These are phyloP conservation scores for Geranium brycei DNA, from an alignment of 345 rosid genomes.

Conservation along the genomic window DNA sequence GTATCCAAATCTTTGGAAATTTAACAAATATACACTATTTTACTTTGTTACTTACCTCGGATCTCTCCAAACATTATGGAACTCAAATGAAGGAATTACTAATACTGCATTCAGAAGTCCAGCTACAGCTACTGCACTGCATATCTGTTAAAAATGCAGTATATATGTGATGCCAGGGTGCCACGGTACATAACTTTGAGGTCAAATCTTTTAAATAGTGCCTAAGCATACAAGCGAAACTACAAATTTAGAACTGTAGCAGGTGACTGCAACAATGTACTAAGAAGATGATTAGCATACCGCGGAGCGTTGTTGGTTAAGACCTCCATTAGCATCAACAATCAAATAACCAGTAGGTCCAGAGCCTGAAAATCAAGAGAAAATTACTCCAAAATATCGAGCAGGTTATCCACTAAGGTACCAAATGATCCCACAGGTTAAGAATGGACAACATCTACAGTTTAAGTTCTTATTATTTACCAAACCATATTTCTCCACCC, in stretches of 20 bases:
- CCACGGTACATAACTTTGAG: no score
- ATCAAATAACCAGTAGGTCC: conserved; percentile 57
- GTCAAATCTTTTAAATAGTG: no score
- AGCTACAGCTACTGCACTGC: conserved; percentile 95
- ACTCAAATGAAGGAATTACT: conserved; percentile 70
- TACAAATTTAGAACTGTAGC: not conserved
- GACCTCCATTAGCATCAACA: conserved; percentile 90
- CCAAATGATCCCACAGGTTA: no score
- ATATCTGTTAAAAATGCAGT: conserved; percentile 41
- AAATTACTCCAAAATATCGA: not conserved
- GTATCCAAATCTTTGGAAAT: conserved; percentile 5
- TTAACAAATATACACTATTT: no score
- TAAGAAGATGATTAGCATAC: conserved; percentile 23
- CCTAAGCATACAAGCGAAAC: not conserved
- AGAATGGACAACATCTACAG: no score
- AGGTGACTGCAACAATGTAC: not conserved
- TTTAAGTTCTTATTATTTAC: no score
- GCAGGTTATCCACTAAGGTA: no score
- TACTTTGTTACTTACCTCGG: conserved; percentile 31
- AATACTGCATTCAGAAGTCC: conserved; percentile 73
- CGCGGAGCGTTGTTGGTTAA: conserved; percentile 93
- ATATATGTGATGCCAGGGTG: not conserved
- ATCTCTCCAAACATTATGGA: conserved; percentile 78
- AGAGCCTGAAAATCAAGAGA: conserved; percentile 27
- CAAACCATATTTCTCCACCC: not conserved